Percentiles rank a stretch among this genome's conserved stretches.
Evolutionary conservation across 257 asterid genomes (phyloP).

Genomic region (Plantago elongata): DNA sequence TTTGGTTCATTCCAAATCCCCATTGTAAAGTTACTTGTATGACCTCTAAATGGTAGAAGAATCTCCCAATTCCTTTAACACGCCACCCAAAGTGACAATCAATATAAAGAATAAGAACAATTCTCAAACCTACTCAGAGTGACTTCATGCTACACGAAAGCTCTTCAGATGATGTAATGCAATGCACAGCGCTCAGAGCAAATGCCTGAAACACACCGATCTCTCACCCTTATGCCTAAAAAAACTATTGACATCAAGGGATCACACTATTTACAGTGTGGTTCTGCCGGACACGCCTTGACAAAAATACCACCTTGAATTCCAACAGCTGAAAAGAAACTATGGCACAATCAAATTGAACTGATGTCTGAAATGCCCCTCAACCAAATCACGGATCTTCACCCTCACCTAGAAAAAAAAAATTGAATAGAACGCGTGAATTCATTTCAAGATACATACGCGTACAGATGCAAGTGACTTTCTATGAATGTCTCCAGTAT

Average conservation of each 20-base stretch:
- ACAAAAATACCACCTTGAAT: slow-evolving; percentile 18
- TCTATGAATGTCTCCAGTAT: not conserved
- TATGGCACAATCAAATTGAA: slow-evolving; percentile 12
- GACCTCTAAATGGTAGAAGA: no score
- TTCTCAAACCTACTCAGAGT: not conserved
- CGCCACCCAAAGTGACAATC: no score
- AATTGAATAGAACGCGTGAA: not conserved
- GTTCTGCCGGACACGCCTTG: slow-evolving; percentile 19
- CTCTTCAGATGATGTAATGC: slow-evolving; percentile 3
- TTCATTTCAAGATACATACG: not conserved
- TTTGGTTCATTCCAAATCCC: no score
- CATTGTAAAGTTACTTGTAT: no score
- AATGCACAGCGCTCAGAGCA: slow-evolving; percentile 12
- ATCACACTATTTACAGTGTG: slow-evolving; percentile 51
- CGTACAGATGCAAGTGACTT: slow-evolving; percentile 2
- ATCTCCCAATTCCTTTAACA: no score
- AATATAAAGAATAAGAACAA: not conserved
- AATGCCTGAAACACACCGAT: slow-evolving; percentile 22
- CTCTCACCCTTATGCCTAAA: slow-evolving; percentile 57
- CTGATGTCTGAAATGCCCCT: slow-evolving; percentile 19
- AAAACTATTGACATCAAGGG: slow-evolving; percentile 62
- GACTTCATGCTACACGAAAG: not conserved
- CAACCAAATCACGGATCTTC: slow-evolving; percentile 21
- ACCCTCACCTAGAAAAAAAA: slow-evolving; percentile 31
- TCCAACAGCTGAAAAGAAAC: slow-evolving; percentile 18